Base-by-base conservation (phyloP, 2,329 filamentous ascomycete genomes). In the Penicillium nordicum region DNA sequence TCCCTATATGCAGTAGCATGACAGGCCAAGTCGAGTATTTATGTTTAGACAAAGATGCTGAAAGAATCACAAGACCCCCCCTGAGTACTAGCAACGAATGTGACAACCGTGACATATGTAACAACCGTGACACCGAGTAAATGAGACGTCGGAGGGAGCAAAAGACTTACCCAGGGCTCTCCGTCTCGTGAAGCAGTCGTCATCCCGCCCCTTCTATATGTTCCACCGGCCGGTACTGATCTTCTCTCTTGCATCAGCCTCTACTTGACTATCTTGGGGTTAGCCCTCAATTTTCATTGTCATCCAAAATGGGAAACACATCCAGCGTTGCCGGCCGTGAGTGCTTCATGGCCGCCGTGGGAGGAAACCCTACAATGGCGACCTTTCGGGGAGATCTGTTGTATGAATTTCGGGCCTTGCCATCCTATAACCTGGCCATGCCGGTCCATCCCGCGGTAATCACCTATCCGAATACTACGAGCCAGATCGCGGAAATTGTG, bases 391-490 rank as follows among this genome's bases (percentile, higher is more conserved):
- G 59, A 9, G 64, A 70, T 38, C 44, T 60, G 8, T 46, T 61
- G 16, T 69, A 63, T 45, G 42, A 57, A n/a, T 46, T 43, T 0
- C 50, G 48, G 11, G 54, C 53, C 18, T 56, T 61, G 16, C 48
- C 63, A 2, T 50, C 56, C 5, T 71, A 70, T 58, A 72, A 72
- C 40, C 40, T 69, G 10, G 59, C 71, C 25, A 49, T 59, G 21
- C 65, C 64, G 8, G 62, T 71, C 1, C 54, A 51, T 30, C 64
- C 64, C 7, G 30, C 51, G 7, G 63, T 59, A 1, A 58, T 66
- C 11, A 63, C 54, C 5, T 65, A 58, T 38, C 64, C 64, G 5
- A 46, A 59, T 1, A 62, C 44, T 9, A 43, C 58, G 1, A 36
- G 53, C 8, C 63, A 66, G 37, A 53, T 66, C 7, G 61, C 58